Evolutionary conservation across 371 early-diverging fungal species (phyloP).

Genomic region (Blakeslea trispora): DNA sequence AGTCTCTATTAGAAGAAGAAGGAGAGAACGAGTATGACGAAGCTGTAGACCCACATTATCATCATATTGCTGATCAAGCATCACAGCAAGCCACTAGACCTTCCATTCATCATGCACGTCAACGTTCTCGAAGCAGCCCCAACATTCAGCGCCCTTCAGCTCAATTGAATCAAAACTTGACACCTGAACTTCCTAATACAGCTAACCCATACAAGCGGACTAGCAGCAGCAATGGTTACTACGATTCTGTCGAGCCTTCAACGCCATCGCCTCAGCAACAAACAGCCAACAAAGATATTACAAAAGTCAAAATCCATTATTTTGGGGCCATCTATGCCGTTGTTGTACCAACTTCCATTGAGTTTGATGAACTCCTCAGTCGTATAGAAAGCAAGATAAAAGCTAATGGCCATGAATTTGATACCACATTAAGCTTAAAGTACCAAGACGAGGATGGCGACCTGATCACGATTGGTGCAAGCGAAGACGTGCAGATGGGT

Average conservation of each 20-base stretch:
- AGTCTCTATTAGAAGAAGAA: slow-evolving; percentile 1
- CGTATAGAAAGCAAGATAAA: slow-evolving; percentile 85
- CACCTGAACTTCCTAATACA: slow-evolving; percentile 17
- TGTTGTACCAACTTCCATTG: slow-evolving; percentile 74
- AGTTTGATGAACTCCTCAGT: slow-evolving; percentile 69
- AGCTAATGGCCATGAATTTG: slow-evolving; percentile 47
- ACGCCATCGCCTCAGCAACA: slow-evolving; percentile 8
- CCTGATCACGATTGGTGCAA: slow-evolving; percentile 76
- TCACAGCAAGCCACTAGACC: not conserved
- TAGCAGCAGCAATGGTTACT: slow-evolving; percentile 13
- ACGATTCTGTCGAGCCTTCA: not conserved
- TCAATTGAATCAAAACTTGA: slow-evolving; percentile 1
- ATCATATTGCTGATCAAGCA: not conserved
- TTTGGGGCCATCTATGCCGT: slow-evolving; percentile 85
- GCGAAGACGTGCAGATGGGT: slow-evolving; percentile 89
- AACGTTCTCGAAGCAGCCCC: slow-evolving; percentile 63
- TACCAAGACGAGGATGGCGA: slow-evolving; percentile 95
- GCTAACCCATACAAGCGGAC: slow-evolving; percentile 2
- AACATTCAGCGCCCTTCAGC: slow-evolving; percentile 46
- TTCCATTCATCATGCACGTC: slow-evolving; percentile 33
- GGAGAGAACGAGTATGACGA: not conserved
- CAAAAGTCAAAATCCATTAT: slow-evolving; percentile 87
- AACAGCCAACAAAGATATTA: slow-evolving; percentile 9
- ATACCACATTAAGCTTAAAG: slow-evolving; percentile 63
- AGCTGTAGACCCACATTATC: slow-evolving; percentile 1